Evolutionary conservation across 345 rosid species (phyloP), one percentile per base, ranked within the genome.

Genomic region (Pistacia integerrima): DNA sequence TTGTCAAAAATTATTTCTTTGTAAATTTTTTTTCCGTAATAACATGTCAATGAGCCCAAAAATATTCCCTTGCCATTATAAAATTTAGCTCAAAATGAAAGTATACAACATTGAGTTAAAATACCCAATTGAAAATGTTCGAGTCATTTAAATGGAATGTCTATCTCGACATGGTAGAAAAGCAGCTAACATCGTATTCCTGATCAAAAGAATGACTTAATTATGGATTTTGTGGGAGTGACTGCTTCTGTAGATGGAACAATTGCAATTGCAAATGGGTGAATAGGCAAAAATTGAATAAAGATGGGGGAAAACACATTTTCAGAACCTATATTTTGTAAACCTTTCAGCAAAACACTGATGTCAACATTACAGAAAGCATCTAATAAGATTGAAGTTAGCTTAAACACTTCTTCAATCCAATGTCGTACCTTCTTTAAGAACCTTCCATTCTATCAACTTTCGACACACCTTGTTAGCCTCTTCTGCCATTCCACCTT

Each of bases 401-500:
- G 64, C 44, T 2, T 4, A 66, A 57, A 56, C 56, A 36, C 52
- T 4, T 54, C 56, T 70, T 74, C 44, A 67, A 71, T 60, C 28
- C 22, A 70, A 55, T 55, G 56, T 1, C 5, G 78, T 63, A 38
- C 51, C 74, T 73, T 74, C 78, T 67, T 69, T 74, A 58, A 82
- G 70, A 78, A 90, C 70, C 63, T 82, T 86, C 83, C 79, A 81
- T 22, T 83, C 85, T 70, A 78, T 84, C 74, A 92, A 82, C 84
- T 84, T 83, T 67, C 73, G 81, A 67, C 51, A 82, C 90, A 94
- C 78, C 74, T 84, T 80, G 17, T 77, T 58, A 64, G 97, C 97
- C 62, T 86, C 93, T 64, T 78, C 83, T 16, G 61, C 70, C 93
- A 94, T 87, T 61, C 95, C 98, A 79, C 83, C 87, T 67, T 87